These are phyloP conservation scores for Alternaria hordeiaustralica DNA, from an alignment of 2,329 filamentous ascomycete genomes.

Conservation along the genomic window DNA sequence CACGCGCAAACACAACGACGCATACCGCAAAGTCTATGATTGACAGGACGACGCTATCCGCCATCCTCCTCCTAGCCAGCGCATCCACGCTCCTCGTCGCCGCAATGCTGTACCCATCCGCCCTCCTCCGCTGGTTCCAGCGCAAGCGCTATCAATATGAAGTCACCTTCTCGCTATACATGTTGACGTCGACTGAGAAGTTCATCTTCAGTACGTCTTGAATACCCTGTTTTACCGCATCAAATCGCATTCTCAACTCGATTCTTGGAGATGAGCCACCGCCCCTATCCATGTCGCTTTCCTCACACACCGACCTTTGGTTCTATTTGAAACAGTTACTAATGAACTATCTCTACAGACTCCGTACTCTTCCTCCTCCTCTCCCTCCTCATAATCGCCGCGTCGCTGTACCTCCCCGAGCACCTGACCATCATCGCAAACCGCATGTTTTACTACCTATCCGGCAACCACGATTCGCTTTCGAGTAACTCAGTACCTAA, in stretches of 20 bases:
- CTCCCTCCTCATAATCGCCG: slow-evolving; percentile 84
- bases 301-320: neutral
- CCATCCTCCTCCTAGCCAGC: slow-evolving; percentile 42
- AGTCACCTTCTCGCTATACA: slow-evolving; percentile 95
- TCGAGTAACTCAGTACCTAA: slow-evolving; percentile 18
- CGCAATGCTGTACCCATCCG: slow-evolving; percentile 57
- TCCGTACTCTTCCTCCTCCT: slow-evolving; percentile 89
- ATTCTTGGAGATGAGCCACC: neutral
- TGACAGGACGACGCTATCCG: slow-evolving; percentile 46
- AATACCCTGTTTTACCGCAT: neutral
- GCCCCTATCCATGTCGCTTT: neutral
- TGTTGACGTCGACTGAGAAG: slow-evolving; percentile 95
- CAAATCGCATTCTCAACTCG: neutral
- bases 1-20: neutral
- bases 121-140: slow-evolving; percentile 81
- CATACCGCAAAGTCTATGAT: slow-evolving; percentile 24
- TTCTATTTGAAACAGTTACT: neutral
- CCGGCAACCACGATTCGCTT: slow-evolving; percentile 68
- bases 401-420: slow-evolving; percentile 90
- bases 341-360: slow-evolving; percentile 60
- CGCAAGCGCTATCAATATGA: slow-evolving; percentile 98
- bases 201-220: slow-evolving; percentile 86
- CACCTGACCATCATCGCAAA: slow-evolving; percentile 83
- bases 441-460: slow-evolving; percentile 93
- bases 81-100: slow-evolving; percentile 51